Percentiles rank a stretch among this genome's conserved stretches.
Evolutionary conservation across 805 yeast genomes (phyloP).

Genomic region (Tetrapisispora iriomotensis): DNA sequence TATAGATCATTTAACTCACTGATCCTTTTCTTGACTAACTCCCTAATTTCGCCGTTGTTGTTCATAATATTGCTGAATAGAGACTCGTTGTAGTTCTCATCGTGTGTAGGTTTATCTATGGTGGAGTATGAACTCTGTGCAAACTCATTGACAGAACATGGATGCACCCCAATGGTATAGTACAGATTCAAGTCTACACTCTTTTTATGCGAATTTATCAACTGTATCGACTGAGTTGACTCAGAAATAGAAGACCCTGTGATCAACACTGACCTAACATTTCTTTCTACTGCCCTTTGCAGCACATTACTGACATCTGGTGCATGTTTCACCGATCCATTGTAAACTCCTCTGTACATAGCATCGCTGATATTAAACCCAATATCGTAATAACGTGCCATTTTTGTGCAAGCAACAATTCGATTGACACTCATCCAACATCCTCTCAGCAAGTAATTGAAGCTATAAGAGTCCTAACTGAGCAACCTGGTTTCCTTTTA

Average conservation of each 20-base stretch:
- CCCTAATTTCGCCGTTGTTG: slow-evolving; percentile 2
- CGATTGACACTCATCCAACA: no score
- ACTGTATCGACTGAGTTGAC: slow-evolving; percentile 29
- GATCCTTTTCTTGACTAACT: slow-evolving; percentile 9
- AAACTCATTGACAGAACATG: slow-evolving; percentile 68
- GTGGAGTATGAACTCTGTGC: slow-evolving; percentile 18
- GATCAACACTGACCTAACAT: slow-evolving; percentile 62
- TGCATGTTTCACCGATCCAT: slow-evolving; percentile 58
- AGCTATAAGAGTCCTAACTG: no score
- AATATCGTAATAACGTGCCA: slow-evolving; percentile 38
- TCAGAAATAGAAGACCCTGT: slow-evolving; percentile 78
- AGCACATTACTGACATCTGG: slow-evolving; percentile 58
- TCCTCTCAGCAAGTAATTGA: no score
- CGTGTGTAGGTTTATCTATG: slow-evolving; percentile 21
- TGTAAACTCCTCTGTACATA: slow-evolving; percentile 77
- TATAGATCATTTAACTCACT: slow-evolving; percentile 41
- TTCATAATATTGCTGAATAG: slow-evolving; percentile 4
- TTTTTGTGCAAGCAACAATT: background rate
- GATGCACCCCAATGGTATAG: slow-evolving; percentile 91
- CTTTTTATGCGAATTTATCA: background rate
- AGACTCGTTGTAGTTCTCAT: slow-evolving; percentile 12
- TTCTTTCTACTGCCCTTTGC: slow-evolving; percentile 50
- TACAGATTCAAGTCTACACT: slow-evolving; percentile 22
- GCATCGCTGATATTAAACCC: slow-evolving; percentile 79
- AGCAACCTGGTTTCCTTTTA: no score